Base-by-base conservation (phyloP, 1,139 yeast genomes). In the Yamadazyma mexicana region DNA sequence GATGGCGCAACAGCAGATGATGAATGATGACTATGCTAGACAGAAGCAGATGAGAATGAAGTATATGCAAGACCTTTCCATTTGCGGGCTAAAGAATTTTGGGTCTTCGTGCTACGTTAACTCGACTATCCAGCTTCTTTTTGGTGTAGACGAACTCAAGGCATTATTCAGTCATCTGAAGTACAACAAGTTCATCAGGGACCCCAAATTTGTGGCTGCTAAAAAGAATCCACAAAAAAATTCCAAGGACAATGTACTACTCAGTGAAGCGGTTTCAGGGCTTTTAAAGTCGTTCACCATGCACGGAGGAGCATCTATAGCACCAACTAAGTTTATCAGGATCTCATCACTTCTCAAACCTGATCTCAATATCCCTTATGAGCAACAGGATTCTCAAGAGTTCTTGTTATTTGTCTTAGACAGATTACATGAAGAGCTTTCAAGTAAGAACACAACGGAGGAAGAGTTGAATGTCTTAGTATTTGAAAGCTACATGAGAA, bases 311-410 rank as follows among this genome's bases (percentile, higher is more conserved):
- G 75, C 77, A 30, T 72, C 83, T 0, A 78, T 83, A 30, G 80
- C 83, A 1, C 88, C 91, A 2, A 73, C 79, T 8, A 77, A 79
- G 38, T 83, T 84, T 50, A 63, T 83, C 30, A 69, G 81, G 42
- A 63, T 74, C 1, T 70, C 86, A 37, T 64, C 79, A 9, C 48
- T 61, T 4, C 54, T 82, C 28, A 79, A 82, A 48, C 88, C 88
- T 0, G 86, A 80, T 48, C 73, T 83, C 40, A 67, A 71, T 47
- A 82, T 84, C 9, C 91, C 91, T 0, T 61, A 70, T 47, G 87
- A 83, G 50, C 94, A 85, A 52, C 92, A 85, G 56, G 94, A 85
- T 58, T 81, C 91, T 2, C 87, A 84, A 45, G 94, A 85, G 50
- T 84, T 83, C 52, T 61, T 85, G 38, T 69, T 83, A 56, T 81